Evolutionary conservation across 2,329 filamentous ascomycete species (phyloP), one percentile per base, ranked within the genome.

Genomic region (Phaeosphaeria sp.): DNA sequence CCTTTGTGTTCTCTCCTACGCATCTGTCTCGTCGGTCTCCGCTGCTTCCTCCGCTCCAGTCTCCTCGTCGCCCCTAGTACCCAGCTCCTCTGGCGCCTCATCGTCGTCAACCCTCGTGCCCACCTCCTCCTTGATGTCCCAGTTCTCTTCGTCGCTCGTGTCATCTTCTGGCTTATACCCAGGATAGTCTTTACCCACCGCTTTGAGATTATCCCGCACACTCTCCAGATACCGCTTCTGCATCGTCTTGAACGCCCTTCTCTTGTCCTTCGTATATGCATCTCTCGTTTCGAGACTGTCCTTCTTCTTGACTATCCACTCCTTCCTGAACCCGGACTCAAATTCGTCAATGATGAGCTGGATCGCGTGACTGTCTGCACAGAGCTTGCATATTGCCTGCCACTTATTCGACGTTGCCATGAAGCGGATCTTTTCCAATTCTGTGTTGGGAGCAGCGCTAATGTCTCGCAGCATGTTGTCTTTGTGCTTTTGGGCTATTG

Each of bases 271-370:
- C 13, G 30, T 10, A 17, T 36, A 49, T n/a, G 5, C 6, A 10
- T 18, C 1, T 21, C 47, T 18, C 47, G 17, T 36, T 23, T 49
- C 47, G 15, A 22, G 6, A 39, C 27, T 49, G 22, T 36, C 17
- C 18, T 39, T 39, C 47, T 49, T 49, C 47, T 36, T 39, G n/a
- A 6, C n/a, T 15, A 39, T 49, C 27, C 47, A 49, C 13, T 49
- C 47, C 6, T 11, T 20, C 5, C 27, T 13, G 15, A 49, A 13
- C 4, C 22, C 30, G 22, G 18, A n/a, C 30, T 21, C 27, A 17
- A 49, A 49, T 3, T 49, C n/a, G 20, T 39, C 47, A 2, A 49
- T 2, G 15, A 39, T 17, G 15, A 39, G 36, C 11, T 6, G 36
- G 3, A 15, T n/a, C 2, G 36, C 15, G 15, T 3, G 6, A 17